Conservation (phyloP, 1,284 basidiomycete genomes). For the Ceratobasidium papillatum region DNA sequence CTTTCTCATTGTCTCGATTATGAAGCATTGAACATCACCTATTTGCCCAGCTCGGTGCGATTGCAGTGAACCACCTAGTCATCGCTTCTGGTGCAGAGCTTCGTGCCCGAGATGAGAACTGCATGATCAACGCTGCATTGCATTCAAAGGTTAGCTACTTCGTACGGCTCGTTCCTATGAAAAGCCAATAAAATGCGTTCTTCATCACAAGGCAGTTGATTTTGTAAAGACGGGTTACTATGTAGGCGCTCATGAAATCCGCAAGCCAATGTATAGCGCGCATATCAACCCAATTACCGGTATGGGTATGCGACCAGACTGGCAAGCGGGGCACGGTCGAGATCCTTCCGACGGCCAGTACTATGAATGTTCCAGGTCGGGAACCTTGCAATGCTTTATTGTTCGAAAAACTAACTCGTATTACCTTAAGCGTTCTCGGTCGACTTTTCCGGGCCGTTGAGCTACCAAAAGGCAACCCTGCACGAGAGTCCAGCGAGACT, state of each 20-base stretch:
- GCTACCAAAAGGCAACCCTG: slow-evolving; percentile 52
- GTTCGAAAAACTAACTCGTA: not conserved
- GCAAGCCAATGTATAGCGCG: slow-evolving; percentile 14
- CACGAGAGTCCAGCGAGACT: not conserved
- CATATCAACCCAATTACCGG: not conserved
- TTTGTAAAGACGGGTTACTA: slow-evolving; percentile 29
- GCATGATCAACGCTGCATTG: slow-evolving; percentile 29
- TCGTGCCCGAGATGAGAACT: slow-evolving; percentile 27
- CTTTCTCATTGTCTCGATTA: not conserved
- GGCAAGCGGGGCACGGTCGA: slow-evolving; percentile 33
- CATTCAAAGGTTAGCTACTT: slow-evolving; percentile 20
- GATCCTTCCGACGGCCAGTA: slow-evolving; percentile 17
- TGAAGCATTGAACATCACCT: not conserved
- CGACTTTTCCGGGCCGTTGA: slow-evolving; percentile 65
- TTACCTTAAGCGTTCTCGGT: slow-evolving; percentile 59
- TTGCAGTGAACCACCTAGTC: slow-evolving; percentile 38
- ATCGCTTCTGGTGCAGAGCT: slow-evolving; percentile 35
- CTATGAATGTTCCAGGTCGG: slow-evolving; percentile 29
- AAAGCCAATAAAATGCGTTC: not conserved
- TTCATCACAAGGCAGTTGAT: slow-evolving; percentile 17
- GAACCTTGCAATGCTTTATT: no score
- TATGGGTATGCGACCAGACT: slow-evolving; percentile 16
- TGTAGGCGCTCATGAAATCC: slow-evolving; percentile 6
- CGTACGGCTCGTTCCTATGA: not conserved
- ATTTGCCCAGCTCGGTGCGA: slow-evolving; percentile 9